phyloP scores from a whole-genome alignment of 2,329 filamentous ascomycete species.

The Calonectria pseudoturangicola region DNA sequence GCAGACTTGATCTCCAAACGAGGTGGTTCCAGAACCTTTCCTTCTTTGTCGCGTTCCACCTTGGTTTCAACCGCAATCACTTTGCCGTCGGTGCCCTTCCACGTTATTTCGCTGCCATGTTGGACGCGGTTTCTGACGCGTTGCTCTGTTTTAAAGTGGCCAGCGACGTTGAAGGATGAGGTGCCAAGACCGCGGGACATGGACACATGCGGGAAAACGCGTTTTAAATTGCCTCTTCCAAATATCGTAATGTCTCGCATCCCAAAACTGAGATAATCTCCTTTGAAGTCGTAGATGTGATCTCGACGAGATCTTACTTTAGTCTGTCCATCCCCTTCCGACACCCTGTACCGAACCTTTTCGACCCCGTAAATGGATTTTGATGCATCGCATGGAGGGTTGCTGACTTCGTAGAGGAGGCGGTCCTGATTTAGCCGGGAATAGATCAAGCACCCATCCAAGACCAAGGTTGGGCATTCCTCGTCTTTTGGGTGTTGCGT shows the following conservation, averaged over 20 bases:
- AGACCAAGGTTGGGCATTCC: constrained; percentile 45
- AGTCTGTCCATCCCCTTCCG: constrained; percentile 36
- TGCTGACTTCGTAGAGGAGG: constrained; percentile 54
- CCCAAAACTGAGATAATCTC: constrained; percentile 33
- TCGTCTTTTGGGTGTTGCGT: constrained; percentile 32
- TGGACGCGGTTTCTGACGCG: constrained; percentile 48
- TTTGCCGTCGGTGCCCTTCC: constrained; percentile 50
- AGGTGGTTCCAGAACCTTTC: constrained; percentile 43
- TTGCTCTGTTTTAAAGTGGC: constrained; percentile 49
- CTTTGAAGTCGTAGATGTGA: constrained; percentile 57
- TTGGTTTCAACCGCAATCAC: constrained; percentile 54
- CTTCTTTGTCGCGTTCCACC: constrained; percentile 46
- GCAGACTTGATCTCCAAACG: constrained; percentile 49
- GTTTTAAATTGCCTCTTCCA: constrained; percentile 49
- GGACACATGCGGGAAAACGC: constrained; percentile 44
- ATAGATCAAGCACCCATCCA: constrained; percentile 49
- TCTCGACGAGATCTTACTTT: constrained; percentile 48
- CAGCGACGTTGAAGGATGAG: constrained; percentile 49
- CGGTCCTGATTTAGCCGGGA: constrained; percentile 44
- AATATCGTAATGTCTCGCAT: constrained; percentile 42
- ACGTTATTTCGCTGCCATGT: constrained; percentile 49
- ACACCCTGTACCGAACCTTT: constrained; percentile 53
- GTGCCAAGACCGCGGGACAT: constrained; percentile 46
- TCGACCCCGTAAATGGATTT: constrained; percentile 49
- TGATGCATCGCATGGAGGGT: constrained; percentile 46